These are phyloP conservation scores for Diaporthe destruens DNA, from an alignment of 2,329 filamentous ascomycete species.

Conservation along the genomic window DNA sequence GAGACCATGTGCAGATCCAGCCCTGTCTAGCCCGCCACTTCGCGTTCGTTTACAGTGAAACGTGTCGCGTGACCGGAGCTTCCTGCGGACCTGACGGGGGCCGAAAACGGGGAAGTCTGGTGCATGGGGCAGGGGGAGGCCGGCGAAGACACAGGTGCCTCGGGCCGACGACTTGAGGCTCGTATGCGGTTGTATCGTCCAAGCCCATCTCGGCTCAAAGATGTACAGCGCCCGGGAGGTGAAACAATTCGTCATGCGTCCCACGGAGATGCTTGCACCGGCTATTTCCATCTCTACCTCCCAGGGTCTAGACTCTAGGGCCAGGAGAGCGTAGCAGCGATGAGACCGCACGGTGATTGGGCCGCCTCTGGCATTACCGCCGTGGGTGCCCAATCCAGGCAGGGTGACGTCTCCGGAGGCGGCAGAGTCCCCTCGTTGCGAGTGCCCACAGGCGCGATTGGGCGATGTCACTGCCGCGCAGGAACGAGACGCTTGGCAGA, in stretches of 20 bases:
- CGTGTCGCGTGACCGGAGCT: constrained; percentile 32
- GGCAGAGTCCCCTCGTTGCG: background rate
- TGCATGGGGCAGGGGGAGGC: background rate
- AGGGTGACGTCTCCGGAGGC: constrained; percentile 2
- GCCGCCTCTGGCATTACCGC: background rate
- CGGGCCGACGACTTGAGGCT: constrained; percentile 28
- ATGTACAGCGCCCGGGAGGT: background rate
- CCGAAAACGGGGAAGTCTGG: constrained; percentile 2
- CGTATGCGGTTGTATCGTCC: background rate
- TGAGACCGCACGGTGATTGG: constrained; percentile 30
- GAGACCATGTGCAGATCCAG: constrained; percentile 21
- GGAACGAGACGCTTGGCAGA: constrained; percentile 33
- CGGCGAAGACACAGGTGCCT: background rate
- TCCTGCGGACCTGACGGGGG: constrained; percentile 17
- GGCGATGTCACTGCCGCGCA: constrained; percentile 31
- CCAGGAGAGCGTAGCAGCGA: background rate
- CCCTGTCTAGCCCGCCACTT: background rate
- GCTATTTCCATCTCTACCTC: background rate
- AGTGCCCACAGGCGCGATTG: background rate
- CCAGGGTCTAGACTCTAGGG: background rate
- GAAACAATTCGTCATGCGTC: constrained; percentile 1
- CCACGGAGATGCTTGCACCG: background rate
- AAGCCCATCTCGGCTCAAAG: background rate
- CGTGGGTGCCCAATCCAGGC: constrained; percentile 21
- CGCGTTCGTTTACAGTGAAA: constrained; percentile 18